Evolutionary conservation across 2,329 filamentous ascomycete genomes (phyloP).

Genomic region (Fusarium burgessii): DNA sequence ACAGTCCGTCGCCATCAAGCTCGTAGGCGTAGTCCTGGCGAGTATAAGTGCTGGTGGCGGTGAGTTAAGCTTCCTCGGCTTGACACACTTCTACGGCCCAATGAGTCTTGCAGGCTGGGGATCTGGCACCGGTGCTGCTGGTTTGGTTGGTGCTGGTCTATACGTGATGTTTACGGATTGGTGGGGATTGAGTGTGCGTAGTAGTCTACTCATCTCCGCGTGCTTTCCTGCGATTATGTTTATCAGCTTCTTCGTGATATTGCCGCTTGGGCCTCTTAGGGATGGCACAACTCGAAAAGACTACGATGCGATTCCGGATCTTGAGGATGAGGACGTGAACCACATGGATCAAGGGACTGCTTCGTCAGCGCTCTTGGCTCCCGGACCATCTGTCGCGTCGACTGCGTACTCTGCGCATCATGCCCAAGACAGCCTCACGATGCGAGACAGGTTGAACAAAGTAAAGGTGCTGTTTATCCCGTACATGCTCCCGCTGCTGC

Average conservation of each 20-base stretch:
- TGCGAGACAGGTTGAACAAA: slow-evolving; percentile 70
- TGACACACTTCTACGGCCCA: slow-evolving; percentile 93
- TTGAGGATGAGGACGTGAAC: slow-evolving; percentile 54
- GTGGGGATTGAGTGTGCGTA: slow-evolving; percentile 78
- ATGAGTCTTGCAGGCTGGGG: slow-evolving; percentile 92
- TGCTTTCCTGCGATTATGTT: slow-evolving; percentile 86
- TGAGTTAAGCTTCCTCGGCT: slow-evolving; percentile 88
- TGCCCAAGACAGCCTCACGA: slow-evolving; percentile 46
- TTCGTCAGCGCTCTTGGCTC: slow-evolving; percentile 62
- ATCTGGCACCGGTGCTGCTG: slow-evolving; percentile 90
- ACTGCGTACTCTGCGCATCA: slow-evolving; percentile 54
- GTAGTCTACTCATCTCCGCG: slow-evolving; percentile 81
- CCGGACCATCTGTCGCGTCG: slow-evolving; percentile 55
- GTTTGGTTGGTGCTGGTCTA: slow-evolving; percentile 85
- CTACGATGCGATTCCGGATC: slow-evolving; percentile 66
- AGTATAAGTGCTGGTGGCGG: slow-evolving; percentile 88
- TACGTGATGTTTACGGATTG: slow-evolving; percentile 90
- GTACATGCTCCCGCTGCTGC: slow-evolving; percentile 88
- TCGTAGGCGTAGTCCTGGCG: slow-evolving; percentile 85
- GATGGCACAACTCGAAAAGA: slow-evolving; percentile 57
- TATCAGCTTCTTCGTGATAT: slow-evolving; percentile 83
- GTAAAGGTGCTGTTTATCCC: slow-evolving; percentile 78
- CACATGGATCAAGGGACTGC: slow-evolving; percentile 54
- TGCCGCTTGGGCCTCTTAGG: slow-evolving; percentile 77
- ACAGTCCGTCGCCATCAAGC: slow-evolving; percentile 76